These are phyloP conservation scores for Drosera spatulata DNA, from an alignment of 179 eudicot genomes.

Conservation along the genomic window DNA sequence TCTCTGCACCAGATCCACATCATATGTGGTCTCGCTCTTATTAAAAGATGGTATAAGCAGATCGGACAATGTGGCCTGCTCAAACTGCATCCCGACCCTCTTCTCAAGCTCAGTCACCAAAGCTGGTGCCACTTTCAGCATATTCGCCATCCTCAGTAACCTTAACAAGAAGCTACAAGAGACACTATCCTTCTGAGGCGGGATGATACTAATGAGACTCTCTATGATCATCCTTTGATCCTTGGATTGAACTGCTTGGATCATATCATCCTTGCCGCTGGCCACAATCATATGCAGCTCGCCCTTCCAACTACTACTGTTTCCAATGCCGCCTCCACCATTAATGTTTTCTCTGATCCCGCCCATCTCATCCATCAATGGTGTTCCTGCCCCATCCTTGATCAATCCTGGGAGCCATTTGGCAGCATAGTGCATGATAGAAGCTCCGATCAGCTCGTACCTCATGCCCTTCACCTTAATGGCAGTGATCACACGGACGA, in stretches of 20 bases:
- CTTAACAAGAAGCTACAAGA: constrained; percentile 75
- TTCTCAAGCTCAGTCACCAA: constrained; percentile 83
- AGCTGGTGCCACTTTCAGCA: constrained; percentile 75
- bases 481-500: constrained; percentile 79
- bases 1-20: constrained; percentile 82
- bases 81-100: constrained; percentile 92
- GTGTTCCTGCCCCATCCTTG: constrained; percentile 21
- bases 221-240: constrained; percentile 83
- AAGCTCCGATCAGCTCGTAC: constrained; percentile 64
- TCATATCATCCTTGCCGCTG: constrained; percentile 30
- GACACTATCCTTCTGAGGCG: constrained; percentile 76
- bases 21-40: constrained; percentile 54
- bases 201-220: constrained; percentile 82
- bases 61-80: constrained; percentile 64
- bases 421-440: constrained; percentile 53
- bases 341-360: constrained; percentile 14
- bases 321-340: constrained; percentile 17
- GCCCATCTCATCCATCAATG: constrained; percentile 15
- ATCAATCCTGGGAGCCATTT: constrained; percentile 73
- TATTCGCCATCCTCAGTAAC: constrained; percentile 60
- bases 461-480: constrained; percentile 84
- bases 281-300: constrained; percentile 65
- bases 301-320: constrained; percentile 48
- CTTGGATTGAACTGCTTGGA: constrained; percentile 30
- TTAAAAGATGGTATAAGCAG: constrained; percentile 65